Conservation (phyloP, 2,329 filamentous ascomycete genomes). For the Penicillium vulpinum region DNA sequence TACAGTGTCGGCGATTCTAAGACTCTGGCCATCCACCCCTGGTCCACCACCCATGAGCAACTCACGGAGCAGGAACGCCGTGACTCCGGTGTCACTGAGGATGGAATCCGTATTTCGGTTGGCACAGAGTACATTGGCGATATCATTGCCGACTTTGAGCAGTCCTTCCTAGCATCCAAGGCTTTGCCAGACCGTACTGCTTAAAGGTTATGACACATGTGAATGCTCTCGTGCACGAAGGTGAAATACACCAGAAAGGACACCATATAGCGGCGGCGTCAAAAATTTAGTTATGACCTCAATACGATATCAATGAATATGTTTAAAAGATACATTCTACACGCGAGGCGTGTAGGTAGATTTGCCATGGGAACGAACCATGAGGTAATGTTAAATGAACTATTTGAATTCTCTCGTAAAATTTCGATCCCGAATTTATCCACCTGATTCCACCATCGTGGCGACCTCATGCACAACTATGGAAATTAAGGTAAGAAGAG, state of each 20-base stretch:
- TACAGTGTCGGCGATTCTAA: slow-evolving; percentile 82
- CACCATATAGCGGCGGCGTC: not conserved
- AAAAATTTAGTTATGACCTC: not conserved
- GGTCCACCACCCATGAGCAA: slow-evolving; percentile 94
- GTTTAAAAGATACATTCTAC: not conserved
- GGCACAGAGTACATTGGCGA: slow-evolving; percentile 97
- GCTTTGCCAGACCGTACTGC: slow-evolving; percentile 38
- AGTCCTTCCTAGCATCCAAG: slow-evolving; percentile 68
- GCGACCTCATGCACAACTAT: not conserved
- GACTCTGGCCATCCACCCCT: slow-evolving; percentile 91
- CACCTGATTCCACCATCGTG: not conserved
- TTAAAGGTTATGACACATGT: slow-evolving; percentile 53
- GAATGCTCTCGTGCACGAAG: slow-evolving; percentile 28
- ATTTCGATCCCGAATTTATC: not conserved
- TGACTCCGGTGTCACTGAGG: slow-evolving; percentile 79
- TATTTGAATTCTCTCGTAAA: not conserved
- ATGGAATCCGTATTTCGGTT: slow-evolving; percentile 91
- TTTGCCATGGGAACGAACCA: not conserved
- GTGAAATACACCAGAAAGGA: not conserved
- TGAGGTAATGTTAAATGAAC: not conserved
- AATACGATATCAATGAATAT: not conserved
- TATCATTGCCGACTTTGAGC: slow-evolving; percentile 92
- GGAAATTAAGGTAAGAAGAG: slow-evolving; percentile 1
- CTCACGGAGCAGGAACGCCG: slow-evolving; percentile 77
- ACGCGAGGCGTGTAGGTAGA: not conserved